Percentiles rank a stretch among this genome's conserved stretches.
phyloP scores from a whole-genome alignment of 495 filamentous ascomycete species.

The Hypoxylon trugodes region DNA sequence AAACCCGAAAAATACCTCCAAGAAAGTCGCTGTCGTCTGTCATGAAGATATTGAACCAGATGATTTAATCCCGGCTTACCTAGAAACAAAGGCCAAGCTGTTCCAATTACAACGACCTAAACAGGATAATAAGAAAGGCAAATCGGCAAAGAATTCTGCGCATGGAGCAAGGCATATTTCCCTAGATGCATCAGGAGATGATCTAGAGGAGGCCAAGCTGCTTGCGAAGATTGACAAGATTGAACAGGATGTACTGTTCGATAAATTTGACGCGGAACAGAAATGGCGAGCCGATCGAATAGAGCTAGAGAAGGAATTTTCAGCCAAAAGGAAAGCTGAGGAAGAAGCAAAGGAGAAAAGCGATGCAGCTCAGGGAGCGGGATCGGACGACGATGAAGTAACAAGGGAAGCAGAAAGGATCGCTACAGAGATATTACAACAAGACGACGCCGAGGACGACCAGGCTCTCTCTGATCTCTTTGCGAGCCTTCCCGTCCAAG shows the following conservation, averaged over 20 bases:
- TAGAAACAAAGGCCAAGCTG: slow-evolving; percentile 73
- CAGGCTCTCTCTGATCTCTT: slow-evolving; percentile 67
- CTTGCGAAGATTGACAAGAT: slow-evolving; percentile 77
- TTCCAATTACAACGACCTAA: slow-evolving; percentile 76
- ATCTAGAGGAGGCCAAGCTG: slow-evolving; percentile 67
- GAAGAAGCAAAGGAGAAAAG: slow-evolving; percentile 40
- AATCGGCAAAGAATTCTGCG: slow-evolving; percentile 40
- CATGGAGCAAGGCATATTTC: slow-evolving; percentile 1
- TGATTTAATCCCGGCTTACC: slow-evolving; percentile 75
- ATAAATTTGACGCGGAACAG: slow-evolving; percentile 75
- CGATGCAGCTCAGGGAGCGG: slow-evolving; percentile 31
- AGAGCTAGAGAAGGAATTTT: slow-evolving; percentile 67
- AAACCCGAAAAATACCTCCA: slow-evolving; percentile 37
- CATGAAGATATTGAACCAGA: slow-evolving; percentile 73
- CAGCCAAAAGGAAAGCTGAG: slow-evolving; percentile 45
- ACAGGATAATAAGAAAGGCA: slow-evolving; percentile 56
- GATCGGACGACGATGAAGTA: slow-evolving; percentile 56
- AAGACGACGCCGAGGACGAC: slow-evolving; percentile 60
- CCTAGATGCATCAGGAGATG: slow-evolving; percentile 29
- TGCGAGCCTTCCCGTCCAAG: slow-evolving; percentile 71
- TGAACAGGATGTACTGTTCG: slow-evolving; percentile 86
- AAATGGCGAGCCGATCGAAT: slow-evolving; percentile 75
- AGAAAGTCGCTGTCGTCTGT: slow-evolving; percentile 51
- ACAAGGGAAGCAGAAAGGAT: slow-evolving; percentile 60
- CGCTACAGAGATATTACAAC: slow-evolving; percentile 58